Percentiles rank a stretch among this genome's conserved stretches.
Evolutionary conservation across 2,329 filamentous ascomycete genomes (phyloP).

Genomic region (Cordyceps fumosorosea): DNA sequence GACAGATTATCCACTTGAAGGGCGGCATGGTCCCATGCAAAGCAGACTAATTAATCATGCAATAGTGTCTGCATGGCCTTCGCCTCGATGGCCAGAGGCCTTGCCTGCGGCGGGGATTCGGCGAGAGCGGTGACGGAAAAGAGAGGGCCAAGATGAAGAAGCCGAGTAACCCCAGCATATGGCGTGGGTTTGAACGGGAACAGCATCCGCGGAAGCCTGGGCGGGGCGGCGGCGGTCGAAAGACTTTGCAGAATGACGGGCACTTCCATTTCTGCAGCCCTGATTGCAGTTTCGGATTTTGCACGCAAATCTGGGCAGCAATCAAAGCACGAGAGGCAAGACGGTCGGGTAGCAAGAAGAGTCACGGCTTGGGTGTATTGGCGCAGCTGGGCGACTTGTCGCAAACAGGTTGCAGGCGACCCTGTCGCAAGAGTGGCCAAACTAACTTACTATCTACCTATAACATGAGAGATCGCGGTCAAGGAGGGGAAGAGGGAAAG

Average conservation of each 20-base stretch:
- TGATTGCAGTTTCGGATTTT: not conserved
- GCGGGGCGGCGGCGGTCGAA: not conserved
- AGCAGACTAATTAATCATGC: not conserved
- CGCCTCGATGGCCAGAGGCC: not conserved
- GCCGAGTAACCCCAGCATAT: not conserved
- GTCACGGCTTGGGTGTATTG: not conserved
- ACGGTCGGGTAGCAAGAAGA: not conserved
- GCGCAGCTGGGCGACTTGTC: slow-evolving; percentile 1
- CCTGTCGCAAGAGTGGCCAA: slow-evolving; percentile 7
- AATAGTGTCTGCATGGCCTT: not conserved
- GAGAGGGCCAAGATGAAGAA: not conserved
- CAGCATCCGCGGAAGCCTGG: not conserved
- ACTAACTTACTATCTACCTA: not conserved
- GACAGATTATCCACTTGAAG: not conserved
- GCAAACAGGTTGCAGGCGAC: not conserved
- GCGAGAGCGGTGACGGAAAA: slow-evolving; percentile 1
- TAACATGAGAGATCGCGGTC: slow-evolving; percentile 3
- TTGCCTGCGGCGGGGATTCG: not conserved
- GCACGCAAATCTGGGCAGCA: not conserved
- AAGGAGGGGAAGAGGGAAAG: not conserved
- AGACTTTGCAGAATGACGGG: not conserved
- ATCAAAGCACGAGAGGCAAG: not conserved
- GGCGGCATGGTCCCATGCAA: not conserved
- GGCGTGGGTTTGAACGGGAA: not conserved
- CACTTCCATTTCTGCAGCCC: not conserved